These are phyloP conservation scores for Penicillium olsonii DNA, from an alignment of 2,329 filamentous ascomycete species.

Conservation along the genomic window DNA sequence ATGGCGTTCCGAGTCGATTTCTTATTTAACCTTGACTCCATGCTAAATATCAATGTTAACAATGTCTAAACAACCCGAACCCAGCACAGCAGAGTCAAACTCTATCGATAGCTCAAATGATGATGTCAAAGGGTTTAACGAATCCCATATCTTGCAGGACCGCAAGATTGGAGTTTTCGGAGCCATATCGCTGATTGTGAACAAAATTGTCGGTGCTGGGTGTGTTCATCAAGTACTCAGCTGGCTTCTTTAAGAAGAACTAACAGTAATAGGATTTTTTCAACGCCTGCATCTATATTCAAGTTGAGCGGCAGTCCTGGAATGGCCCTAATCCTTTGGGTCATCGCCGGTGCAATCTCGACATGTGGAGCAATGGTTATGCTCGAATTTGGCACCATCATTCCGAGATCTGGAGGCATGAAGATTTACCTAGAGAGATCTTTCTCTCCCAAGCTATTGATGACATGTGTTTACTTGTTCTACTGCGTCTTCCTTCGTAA, in stretches of 20 bases:
- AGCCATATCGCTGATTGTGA: slow-evolving; percentile 22
- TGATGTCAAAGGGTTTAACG: slow-evolving; percentile 7
- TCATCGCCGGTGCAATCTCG: slow-evolving; percentile 51
- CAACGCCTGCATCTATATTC: slow-evolving; percentile 60
- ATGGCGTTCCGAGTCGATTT: not conserved
- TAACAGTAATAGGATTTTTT: slow-evolving; percentile 42
- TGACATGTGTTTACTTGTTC: slow-evolving; percentile 51
- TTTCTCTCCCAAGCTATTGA: slow-evolving; percentile 49
- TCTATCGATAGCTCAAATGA: slow-evolving; percentile 1
- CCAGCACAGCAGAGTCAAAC: not conserved
- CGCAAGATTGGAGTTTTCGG: slow-evolving; percentile 22
- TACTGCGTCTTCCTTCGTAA: slow-evolving; percentile 45
- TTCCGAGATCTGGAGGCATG: slow-evolving; percentile 50
- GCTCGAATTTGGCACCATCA: slow-evolving; percentile 49
- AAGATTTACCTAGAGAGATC: slow-evolving; percentile 51
- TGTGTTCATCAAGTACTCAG: slow-evolving; percentile 3
- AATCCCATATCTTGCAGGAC: slow-evolving; percentile 22
- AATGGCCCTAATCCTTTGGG: slow-evolving; percentile 56
- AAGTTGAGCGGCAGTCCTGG: slow-evolving; percentile 58
- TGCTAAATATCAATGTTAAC: not conserved
- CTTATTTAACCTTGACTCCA: not conserved
- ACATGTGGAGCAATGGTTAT: slow-evolving; percentile 51
- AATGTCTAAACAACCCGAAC: not conserved
- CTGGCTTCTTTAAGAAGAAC: not conserved
- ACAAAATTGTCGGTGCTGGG: slow-evolving; percentile 26